Percentiles rank a stretch among this genome's conserved stretches.
phyloP scores from a whole-genome alignment of 768 basidiomycete species.

The Rossbeevera mucosa region DNA sequence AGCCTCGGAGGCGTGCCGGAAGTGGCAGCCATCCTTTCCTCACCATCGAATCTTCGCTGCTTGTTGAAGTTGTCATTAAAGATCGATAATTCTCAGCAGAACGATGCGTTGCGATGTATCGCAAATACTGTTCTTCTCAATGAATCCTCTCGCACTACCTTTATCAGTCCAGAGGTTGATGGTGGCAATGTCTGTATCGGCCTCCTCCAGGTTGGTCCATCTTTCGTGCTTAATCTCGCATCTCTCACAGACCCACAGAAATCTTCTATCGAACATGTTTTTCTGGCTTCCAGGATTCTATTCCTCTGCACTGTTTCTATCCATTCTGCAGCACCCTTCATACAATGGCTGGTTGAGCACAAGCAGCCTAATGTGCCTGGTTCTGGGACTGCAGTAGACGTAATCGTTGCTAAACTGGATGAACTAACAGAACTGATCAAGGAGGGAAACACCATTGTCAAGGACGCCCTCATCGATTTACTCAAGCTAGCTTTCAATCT shows the following conservation, averaged over 20 bases:
- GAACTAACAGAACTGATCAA: slow-evolving; percentile 46
- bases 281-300: slow-evolving; percentile 71
- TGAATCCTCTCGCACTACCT: slow-evolving; percentile 54
- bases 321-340: slow-evolving; percentile 41
- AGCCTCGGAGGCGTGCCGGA: slow-evolving; percentile 65
- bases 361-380: slow-evolving; percentile 44
- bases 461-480: slow-evolving; percentile 76
- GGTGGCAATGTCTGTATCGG: slow-evolving; percentile 56
- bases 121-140: slow-evolving; percentile 77
- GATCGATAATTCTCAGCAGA: slow-evolving; percentile 55
- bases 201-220: slow-evolving; percentile 51
- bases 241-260: slow-evolving; percentile 41
- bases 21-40: slow-evolving; percentile 60
- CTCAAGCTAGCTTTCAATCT: slow-evolving; percentile 85
- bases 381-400: slow-evolving; percentile 51
- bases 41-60: slow-evolving; percentile 49
- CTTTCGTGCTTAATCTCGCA: slow-evolving; percentile 11
- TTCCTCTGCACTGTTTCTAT: slow-evolving; percentile 64
- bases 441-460: slow-evolving; percentile 37
- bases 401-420: slow-evolving; percentile 60
- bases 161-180: slow-evolving; percentile 54
- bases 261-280: slow-evolving; percentile 60
- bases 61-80: slow-evolving; percentile 48
- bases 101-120: slow-evolving; percentile 69
- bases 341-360: slow-evolving; percentile 60